Percentiles rank a stretch among this genome's conserved stretches.
Evolutionary conservation across 106 monocot genomes (phyloP).

Genomic region (Cymbidium sinense): DNA sequence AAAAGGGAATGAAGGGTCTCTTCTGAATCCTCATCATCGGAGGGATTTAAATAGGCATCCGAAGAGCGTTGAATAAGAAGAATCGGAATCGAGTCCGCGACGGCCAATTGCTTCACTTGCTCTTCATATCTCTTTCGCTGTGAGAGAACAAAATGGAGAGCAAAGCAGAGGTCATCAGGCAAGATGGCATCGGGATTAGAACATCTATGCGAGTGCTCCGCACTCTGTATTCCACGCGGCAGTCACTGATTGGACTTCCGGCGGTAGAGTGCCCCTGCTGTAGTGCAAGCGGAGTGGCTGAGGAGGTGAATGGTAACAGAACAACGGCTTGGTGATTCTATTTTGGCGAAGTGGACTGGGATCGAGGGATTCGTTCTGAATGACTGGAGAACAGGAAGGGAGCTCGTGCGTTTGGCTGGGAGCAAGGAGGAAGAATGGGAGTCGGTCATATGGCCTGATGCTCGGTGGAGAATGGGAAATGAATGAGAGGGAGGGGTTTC

Average conservation of each 20-base stretch:
- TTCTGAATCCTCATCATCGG: conserved; percentile 39
- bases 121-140: neutral
- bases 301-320: neutral
- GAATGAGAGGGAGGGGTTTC: no score
- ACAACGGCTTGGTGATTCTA: neutral
- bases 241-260: neutral
- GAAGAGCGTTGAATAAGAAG: conserved; percentile 6
- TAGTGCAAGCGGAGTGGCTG: neutral
- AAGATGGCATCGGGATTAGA: neutral
- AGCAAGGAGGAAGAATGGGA: no score
- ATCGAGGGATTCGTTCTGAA: no score
- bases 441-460: no score
- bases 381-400: no score
- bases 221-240: neutral
- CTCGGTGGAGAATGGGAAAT: no score
- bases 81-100: conserved; percentile 8
- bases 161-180: neutral
- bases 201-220: no score
- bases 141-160: neutral
- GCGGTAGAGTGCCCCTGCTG: neutral
- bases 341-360: no score
- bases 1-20: conserved; percentile 27
- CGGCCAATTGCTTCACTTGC: neutral
- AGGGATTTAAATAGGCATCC: conserved; percentile 53
- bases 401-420: no score